Conservation (phyloP, 2,329 filamentous ascomycete species). For the Aspergillus piperis region DNA sequence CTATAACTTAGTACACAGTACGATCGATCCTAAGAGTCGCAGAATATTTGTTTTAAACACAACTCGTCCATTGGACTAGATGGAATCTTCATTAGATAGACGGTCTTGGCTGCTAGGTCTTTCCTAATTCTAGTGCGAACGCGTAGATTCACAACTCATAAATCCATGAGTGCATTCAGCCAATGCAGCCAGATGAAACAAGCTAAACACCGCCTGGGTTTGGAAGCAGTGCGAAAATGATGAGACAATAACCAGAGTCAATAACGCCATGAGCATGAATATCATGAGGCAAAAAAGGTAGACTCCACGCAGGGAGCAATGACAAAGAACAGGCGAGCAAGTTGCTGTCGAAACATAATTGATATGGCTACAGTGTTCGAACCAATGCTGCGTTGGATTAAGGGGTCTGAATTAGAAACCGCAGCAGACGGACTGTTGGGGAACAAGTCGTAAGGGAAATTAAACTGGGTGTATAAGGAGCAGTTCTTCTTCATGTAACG, state of each 20-base stretch:
- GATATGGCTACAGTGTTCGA: conserved; percentile 1
- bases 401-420: neutral
- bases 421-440: neutral
- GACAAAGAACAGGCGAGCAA: neutral
- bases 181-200: neutral
- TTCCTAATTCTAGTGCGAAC: neutral
- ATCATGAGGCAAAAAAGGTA: neutral
- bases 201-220: neutral
- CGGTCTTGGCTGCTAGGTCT: neutral
- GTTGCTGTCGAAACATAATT: neutral
- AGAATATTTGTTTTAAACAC: too few species aligned
- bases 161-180: neutral
- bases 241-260: neutral
- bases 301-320: neutral
- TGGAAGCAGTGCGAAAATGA: neutral
- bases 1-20: neutral
- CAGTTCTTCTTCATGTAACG: neutral
- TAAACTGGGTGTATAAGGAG: neutral
- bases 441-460: neutral
- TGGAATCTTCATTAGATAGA: neutral
- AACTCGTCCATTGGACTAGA: too few species aligned
- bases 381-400: neutral
- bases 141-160: neutral
- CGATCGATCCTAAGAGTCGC: neutral
- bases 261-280: neutral